Evolutionary conservation across 1,139 yeast species (phyloP).

Genomic region (Candida sanyaensis): DNA sequence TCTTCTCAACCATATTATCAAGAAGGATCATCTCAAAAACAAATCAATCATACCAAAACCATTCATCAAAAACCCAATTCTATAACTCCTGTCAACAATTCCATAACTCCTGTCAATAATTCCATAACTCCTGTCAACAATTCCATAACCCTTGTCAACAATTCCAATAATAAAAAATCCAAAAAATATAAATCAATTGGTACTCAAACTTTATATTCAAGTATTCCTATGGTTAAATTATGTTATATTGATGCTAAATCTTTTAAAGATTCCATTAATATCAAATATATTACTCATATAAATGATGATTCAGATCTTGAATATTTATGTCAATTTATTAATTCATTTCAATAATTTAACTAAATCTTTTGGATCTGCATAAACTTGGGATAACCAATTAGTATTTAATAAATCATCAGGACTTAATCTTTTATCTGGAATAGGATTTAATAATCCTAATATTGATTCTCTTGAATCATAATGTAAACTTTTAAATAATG

Average conservation of each 20-base stretch:
- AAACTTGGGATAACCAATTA: conserved; percentile 45
- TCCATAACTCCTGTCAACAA: too few relatives aligned
- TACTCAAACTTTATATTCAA: neutral
- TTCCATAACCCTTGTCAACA: too few relatives aligned
- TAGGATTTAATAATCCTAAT: conserved; percentile 38
- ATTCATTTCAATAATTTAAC: conserved; percentile 17
- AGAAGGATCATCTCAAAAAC: neutral
- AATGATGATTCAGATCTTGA: neutral
- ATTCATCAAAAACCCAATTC: neutral
- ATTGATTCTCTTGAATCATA: conserved; percentile 39
- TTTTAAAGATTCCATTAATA: neutral
- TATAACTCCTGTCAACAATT: neutral
- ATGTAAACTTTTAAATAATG: conserved; percentile 37
- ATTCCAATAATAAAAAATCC: neutral
- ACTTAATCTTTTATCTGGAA: conserved; percentile 22
- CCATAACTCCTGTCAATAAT: too few relatives aligned
- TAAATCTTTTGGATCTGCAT: conserved; percentile 44
- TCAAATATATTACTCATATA: too few relatives aligned
- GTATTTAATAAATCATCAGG: conserved; percentile 30
- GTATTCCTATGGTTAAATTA: neutral
- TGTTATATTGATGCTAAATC: neutral
- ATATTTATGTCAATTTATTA: neutral
- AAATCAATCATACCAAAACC: neutral
- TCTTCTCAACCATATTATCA: neutral
- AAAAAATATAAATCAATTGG: neutral